Base-by-base conservation (phyloP, 163 green algal species). In the Chlorella variabilis region DNA sequence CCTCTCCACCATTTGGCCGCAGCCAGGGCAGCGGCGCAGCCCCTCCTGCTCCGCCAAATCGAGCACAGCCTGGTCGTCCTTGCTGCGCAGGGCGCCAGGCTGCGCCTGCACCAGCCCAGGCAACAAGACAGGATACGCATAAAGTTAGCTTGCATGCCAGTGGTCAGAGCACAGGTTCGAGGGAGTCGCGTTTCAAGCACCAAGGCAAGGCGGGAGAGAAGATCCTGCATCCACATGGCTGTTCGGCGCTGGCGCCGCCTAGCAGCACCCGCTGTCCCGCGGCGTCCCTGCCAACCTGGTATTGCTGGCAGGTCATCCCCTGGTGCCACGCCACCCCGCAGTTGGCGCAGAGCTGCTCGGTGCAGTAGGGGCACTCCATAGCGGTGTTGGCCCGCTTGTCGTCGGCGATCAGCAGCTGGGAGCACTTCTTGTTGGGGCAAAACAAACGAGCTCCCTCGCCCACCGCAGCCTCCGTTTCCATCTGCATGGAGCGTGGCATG, bases 391-490 rank as follows among this genome's bases (percentile, higher is more conserved):
- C 42, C 29, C 34, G 75, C 75, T 81, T 81, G 59, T 66, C 75
- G 48, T 75, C 75, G 7, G 59, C 59, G 8, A 82, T 39, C n/a
- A 82, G 76, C 76, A 82, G 76, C 76, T 68, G 51, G 63, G 45
- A 70, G 62, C 76, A 82, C 25, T 31, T 23, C 2, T 48, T 33
- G 49, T 82, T 82, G 45, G 76, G 76, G 76, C 76, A 82, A 63
- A 56, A 82, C 63, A 82, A 63, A 9, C 65, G 65, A 0, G 62
- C 63, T 29, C 61, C 62, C 34, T 75, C 62, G 42, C 48, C 76
- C 33, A 82, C 51, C 21, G 76, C 76, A 20, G 76, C 76, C 45
- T 82, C 76, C 17, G 63, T 48, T 27, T 82, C 76, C 76, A 82
- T 75, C 63, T 82, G 76, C 38, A 61, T 6, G 67, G 38, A 75